Evolutionary conservation across 2,329 filamentous ascomycete genomes (phyloP), one percentile per base, ranked within the genome.

Genomic region (Colletotrichum trifolii): DNA sequence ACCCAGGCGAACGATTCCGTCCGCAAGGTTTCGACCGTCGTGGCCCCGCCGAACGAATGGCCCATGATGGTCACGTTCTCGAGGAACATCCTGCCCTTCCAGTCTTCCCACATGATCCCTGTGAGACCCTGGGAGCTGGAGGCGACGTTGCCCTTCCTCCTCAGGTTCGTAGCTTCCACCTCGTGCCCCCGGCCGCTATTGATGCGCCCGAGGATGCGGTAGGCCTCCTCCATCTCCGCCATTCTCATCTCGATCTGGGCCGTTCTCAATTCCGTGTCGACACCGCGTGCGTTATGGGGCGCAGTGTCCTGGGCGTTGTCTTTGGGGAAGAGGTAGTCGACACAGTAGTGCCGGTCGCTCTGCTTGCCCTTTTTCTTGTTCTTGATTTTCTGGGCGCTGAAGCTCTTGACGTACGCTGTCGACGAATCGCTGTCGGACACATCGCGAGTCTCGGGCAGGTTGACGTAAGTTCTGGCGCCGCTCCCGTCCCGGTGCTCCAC

Each of bases 41-140:
- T 90, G 8, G 88, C 88, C 2, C 87, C 88, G 17, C 89, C 89
- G 68, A 91, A 91, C 2, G 86, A 89, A 71, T 91, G 89, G 0
- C 89, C 88, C 69, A 89, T 85, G 63, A 86, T 81, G 1, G 87
- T 91, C 15, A 89, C 84, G 53, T 86, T 81, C n/a, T 67, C 54
- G 5, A 86, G 75, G 60, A 86, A 81, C 64, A 91, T 84, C 3
- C 85, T 77, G 2, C 78, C 77, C 63, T 81, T 81, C 89, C 88
- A 91, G 9, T 78, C 74, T 0, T 73, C 67, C 88, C 88, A 91
- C 56, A 80, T 69, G 40, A 85, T 72, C 1, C 85, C 87, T 4
- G 82, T 76, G 0, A 91, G 77, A 0, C 88, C 89, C 48, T 83
- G 77, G 1, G 86, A 87, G 66, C 85, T 88, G 2, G 86, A 83